Evolutionary conservation across 2,329 filamentous ascomycete genomes (phyloP), one percentile per base, ranked within the genome.

Genomic region (Blastomyces parvus): DNA sequence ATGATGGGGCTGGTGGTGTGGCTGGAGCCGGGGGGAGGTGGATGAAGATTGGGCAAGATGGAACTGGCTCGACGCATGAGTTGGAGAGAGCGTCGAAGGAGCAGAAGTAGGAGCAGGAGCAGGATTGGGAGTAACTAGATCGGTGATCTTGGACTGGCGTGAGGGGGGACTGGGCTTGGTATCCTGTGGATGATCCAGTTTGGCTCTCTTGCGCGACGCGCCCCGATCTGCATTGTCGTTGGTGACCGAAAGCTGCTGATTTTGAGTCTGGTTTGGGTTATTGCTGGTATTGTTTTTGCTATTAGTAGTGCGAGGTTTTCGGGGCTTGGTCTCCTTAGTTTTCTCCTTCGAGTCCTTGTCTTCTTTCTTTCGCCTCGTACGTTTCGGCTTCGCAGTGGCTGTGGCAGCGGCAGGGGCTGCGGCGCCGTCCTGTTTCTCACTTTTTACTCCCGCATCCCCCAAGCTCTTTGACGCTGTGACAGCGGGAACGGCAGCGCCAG

Each of bases 121-220:
- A 36, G 59, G 56, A 19, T 64, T 64, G 40, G 69, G 64, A 52
- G 69, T 69, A 53, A 76, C 72, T 65, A 78, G 73, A 50, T 77
- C 76, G 46, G 73, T 75, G 62, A 79, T 72, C 56, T 77, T 79
- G 46, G 73, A 70, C 66, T 78, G 76, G 22, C 72, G 73, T 50
- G 67, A 65, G 30, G 67, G 63, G 53, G 69, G 50, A 64, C 69
- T 55, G 63, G 70, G 63, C 57, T 68, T 65, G 65, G 65, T 56
- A 14, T 68, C 68, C 44, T 66, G 63, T 19, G 59, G 65, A 57
- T 69, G 73, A 69, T 79, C 77, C 59, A 77, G 68, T 70, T 79
- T 79, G 55, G 73, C 72, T 67, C 77, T 79, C 70, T 79, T 85
- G 68, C 83, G 81, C 64, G 80, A 63, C 7, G 62, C 30, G 9